Evolutionary conservation across 805 yeast species (phyloP), one percentile per base, ranked within the genome.

Genomic region (Scheffersomyces lignosus): DNA sequence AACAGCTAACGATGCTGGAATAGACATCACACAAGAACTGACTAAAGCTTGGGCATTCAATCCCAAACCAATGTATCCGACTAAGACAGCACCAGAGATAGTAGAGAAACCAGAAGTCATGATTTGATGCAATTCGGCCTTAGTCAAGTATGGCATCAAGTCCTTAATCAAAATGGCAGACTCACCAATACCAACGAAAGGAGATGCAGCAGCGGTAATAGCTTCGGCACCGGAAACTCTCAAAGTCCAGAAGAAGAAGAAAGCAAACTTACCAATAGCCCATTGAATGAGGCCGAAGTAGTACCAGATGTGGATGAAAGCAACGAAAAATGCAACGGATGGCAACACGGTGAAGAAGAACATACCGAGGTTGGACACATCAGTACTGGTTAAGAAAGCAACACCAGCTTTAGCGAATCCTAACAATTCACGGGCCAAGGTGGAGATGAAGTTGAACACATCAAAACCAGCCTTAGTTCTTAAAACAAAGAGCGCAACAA

Each of bases 11-110:
- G 82, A 73, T 26, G 81, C 81, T 4, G 85, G 85, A 52, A 79
- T 78, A 2, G 83, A 78, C 85, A 79, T 79, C 36, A 80, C 80
- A 65, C 85, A 80, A 18, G 82, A 74, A n/a, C 81, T 73, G 13
- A 79, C 77, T 51, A 80, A 65, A 4, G 82, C 83, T 47, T 77
- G 81, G 2, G 84, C 68, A 47, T 75, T 77, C 47, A 80, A 69
- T 23, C 85, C 85, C 55, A 79, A 64, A 3, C 81, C 80, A 41
- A 80, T 76, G 54, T 80, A 79, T 6, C 82, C 74, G 3, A 78
- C 83, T 47, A 79, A 65, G 18, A 78, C 83, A 3, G 82, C 75
- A 16, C 85, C 85, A 3, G 83, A 73, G 43, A 79, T 78, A 33
- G 85, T 79, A 12, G 83, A 75, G 52, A 80, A 79, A 5, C 83